Percentiles rank a stretch among this genome's conserved stretches.
These are phyloP conservation scores for Domatiomyces globalis DNA, from an alignment of 2,329 filamentous ascomycete species.

Conservation along the genomic window DNA sequence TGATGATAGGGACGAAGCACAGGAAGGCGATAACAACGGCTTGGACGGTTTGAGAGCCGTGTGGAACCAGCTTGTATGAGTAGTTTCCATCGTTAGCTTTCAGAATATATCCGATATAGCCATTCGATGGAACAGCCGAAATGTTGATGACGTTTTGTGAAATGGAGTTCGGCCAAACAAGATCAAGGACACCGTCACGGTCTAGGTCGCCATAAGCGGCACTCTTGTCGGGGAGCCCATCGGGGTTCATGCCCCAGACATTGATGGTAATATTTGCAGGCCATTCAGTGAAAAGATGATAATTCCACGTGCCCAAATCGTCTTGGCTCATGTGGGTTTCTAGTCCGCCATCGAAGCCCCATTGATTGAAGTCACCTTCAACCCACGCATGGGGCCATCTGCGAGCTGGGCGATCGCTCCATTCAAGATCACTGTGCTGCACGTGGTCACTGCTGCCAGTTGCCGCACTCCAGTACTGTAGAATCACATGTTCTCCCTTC, in stretches of 20 bases:
- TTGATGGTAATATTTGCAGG: constrained; percentile 5
- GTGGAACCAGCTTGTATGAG: constrained; percentile 3
- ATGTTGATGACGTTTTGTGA: constrained; percentile 7
- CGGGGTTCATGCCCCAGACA: constrained; percentile 12
- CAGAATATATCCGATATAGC: constrained; percentile 3
- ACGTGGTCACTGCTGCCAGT: constrained; percentile 38
- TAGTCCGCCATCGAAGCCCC: constrained; percentile 41
- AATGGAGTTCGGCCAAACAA: constrained; percentile 2
- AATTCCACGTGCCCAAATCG: constrained; percentile 2
- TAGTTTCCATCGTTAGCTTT: constrained; percentile 7
- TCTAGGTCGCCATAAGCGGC: constrained; percentile 5
- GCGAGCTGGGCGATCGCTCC: constrained; percentile 19
- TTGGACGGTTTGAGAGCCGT: constrained; percentile 4
- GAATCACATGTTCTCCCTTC: constrained; percentile 39
- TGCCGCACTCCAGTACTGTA: constrained; percentile 41
- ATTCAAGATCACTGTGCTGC: constrained; percentile 37
- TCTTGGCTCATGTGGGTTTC: constrained; percentile 31
- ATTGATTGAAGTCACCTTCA: constrained; percentile 41
- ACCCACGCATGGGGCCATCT: constrained; percentile 42
- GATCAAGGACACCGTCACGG: constrained; percentile 6
- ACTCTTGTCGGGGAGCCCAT: constrained; percentile 7
- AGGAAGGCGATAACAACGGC: constrained; percentile 2
- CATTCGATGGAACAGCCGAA: not conserved
- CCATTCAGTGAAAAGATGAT: constrained; percentile 6
- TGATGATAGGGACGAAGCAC: constrained; percentile 4